phyloP scores from a whole-genome alignment of 1,139 yeast genomes.

The Nadsonia starkeyi-henricii region DNA sequence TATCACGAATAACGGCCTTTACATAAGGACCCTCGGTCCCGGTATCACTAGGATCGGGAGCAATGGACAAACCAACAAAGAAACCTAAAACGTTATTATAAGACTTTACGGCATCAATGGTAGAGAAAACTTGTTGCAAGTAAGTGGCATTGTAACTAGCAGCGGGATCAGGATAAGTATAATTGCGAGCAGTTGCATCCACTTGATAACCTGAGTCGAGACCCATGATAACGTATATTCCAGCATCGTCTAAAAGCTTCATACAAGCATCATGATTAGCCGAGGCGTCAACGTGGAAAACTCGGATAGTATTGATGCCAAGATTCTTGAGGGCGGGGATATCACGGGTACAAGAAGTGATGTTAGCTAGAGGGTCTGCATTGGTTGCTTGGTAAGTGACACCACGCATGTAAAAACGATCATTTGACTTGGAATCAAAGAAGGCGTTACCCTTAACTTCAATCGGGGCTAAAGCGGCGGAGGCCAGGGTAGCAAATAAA shows the following conservation, averaged over 20 bases:
- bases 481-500: slow-evolving; percentile 12
- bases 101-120: slow-evolving; percentile 64
- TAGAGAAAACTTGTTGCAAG: slow-evolving; percentile 44
- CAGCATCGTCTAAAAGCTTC: slow-evolving; percentile 82
- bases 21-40: too few species aligned
- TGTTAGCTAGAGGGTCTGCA: slow-evolving; percentile 58
- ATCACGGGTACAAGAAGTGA: slow-evolving; percentile 59
- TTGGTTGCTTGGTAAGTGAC: slow-evolving; percentile 52
- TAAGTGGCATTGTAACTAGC: slow-evolving; percentile 40
- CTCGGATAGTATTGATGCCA: slow-evolving; percentile 72
- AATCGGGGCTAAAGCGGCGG: slow-evolving; percentile 17
- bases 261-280: slow-evolving; percentile 78
- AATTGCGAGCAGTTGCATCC: slow-evolving; percentile 67
- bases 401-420: slow-evolving; percentile 73
- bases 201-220: slow-evolving; percentile 82
- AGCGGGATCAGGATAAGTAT: slow-evolving; percentile 72
- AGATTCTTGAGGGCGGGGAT: slow-evolving; percentile 52
- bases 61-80: slow-evolving; percentile 87
- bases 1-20: slow-evolving; percentile 77
- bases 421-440: slow-evolving; percentile 60
- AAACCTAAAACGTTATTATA: slow-evolving; percentile 84
- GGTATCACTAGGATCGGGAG: slow-evolving; percentile 52
- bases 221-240: slow-evolving; percentile 82
- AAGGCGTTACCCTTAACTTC: slow-evolving; percentile 40
- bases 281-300: slow-evolving; percentile 74